Evolutionary conservation across 2,329 filamentous ascomycete species (phyloP).

Genomic region (Beauveria medogensis): DNA sequence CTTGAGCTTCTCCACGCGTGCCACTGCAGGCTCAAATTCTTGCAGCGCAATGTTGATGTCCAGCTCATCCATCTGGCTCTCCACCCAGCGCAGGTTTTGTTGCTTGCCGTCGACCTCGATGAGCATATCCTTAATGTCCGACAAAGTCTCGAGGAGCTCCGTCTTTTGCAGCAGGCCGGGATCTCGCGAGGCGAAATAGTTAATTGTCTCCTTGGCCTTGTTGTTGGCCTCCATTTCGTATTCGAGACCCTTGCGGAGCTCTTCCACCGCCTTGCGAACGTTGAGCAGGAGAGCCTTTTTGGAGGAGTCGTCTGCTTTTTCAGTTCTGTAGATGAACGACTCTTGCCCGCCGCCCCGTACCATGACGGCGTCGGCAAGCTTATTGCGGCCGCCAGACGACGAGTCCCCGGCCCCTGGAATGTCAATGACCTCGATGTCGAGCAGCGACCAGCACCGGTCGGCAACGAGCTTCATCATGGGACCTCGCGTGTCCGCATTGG

Average conservation of each 20-base stretch:
- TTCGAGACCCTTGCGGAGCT: conserved; percentile 76
- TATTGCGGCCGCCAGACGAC: conserved; percentile 44
- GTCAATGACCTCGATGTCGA: conserved; percentile 89
- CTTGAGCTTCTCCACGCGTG: conserved; percentile 76
- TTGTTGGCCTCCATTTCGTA: conserved; percentile 83
- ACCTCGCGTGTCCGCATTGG: conserved; percentile 39
- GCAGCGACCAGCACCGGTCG: conserved; percentile 86
- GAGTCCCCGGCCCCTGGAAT: conserved; percentile 61
- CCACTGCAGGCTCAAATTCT: conserved; percentile 76
- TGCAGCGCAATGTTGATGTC: conserved; percentile 95
- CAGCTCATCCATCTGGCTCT: conserved; percentile 88
- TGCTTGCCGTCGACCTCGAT: conserved; percentile 96
- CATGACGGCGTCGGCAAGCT: conserved; percentile 79
- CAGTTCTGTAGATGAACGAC: conserved; percentile 89
- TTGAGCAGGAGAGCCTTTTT: conserved; percentile 78
- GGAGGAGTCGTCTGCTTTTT: conserved; percentile 68
- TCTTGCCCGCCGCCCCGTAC: conserved; percentile 78
- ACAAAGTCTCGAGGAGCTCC: conserved; percentile 69
- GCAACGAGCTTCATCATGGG: conserved; percentile 73
- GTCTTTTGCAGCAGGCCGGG: conserved; percentile 70
- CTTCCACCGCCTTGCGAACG: conserved; percentile 86
- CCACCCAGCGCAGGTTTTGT: conserved; percentile 92
- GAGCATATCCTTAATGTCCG: conserved; percentile 75
- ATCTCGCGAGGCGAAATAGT: conserved; percentile 75
- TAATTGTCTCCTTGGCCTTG: conserved; percentile 75